Evolutionary conservation across 345 rosid genomes (phyloP).

Genomic region (Brassica juncea): DNA sequence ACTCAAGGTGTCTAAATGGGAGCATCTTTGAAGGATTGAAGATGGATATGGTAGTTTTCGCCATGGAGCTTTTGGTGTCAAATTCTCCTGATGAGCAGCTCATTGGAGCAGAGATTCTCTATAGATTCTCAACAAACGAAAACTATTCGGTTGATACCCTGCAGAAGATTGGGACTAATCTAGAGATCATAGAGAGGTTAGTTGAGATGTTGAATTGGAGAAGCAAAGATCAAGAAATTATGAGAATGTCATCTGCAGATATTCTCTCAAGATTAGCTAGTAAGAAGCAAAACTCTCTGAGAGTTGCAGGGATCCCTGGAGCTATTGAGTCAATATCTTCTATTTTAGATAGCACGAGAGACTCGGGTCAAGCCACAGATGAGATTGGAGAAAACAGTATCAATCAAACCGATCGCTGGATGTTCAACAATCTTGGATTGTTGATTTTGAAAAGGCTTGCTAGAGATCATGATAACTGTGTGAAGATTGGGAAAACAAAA

Average conservation of each 20-base stretch:
- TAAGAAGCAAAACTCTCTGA: conserved; percentile 72
- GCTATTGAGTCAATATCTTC: conserved; percentile 93
- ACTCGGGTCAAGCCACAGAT: conserved; percentile 54
- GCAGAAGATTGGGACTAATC: conserved; percentile 76
- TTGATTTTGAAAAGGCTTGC: conserved; percentile 78
- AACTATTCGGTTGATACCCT: conserved; percentile 75
- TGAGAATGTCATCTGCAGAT: conserved; percentile 75
- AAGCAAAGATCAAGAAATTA: conserved; percentile 71
- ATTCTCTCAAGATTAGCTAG: conserved; percentile 73
- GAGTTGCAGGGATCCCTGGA: conserved; percentile 82
- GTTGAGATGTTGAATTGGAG: conserved; percentile 97
- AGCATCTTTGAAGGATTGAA: conserved; percentile 87
- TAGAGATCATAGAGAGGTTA: conserved; percentile 62
- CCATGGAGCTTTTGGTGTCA: conserved; percentile 67
- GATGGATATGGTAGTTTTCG: conserved; percentile 82
- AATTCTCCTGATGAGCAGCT: conserved; percentile 85
- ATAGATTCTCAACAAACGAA: conserved; percentile 44
- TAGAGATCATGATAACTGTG: conserved; percentile 80
- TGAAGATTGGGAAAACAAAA: conserved; percentile 82
- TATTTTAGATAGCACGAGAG: conserved; percentile 61
- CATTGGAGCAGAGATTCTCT: conserved; percentile 64
- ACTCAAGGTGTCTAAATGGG: conserved; percentile 75
- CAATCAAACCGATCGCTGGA: conserved; percentile 53
- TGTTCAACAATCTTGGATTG: conserved; percentile 76
- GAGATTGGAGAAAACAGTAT: conserved; percentile 67